phyloP scores from a whole-genome alignment of 1,139 yeast genomes.

The Zygoascus hellenicus region DNA sequence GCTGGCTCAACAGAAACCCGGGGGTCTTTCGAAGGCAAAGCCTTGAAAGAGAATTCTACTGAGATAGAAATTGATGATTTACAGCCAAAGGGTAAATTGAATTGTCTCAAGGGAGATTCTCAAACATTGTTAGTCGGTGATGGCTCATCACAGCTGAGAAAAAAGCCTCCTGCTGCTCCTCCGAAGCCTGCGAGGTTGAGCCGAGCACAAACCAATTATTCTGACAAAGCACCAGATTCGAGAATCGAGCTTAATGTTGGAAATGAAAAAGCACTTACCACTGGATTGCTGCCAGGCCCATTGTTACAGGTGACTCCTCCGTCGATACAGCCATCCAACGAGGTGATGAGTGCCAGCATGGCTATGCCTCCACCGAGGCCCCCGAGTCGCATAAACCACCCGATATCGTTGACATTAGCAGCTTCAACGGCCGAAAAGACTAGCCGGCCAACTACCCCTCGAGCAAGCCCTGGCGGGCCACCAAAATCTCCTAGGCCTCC shows the following conservation, averaged over 20 bases:
- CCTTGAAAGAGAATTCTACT: background rate
- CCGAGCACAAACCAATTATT: background rate
- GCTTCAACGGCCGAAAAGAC: no score
- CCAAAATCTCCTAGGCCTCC: slow-evolving; percentile 16
- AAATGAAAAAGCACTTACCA: no score
- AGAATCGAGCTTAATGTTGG: no score
- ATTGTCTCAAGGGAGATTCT: background rate
- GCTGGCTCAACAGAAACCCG: background rate
- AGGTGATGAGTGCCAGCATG: no score
- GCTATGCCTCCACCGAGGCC: background rate
- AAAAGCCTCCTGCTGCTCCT: slow-evolving; percentile 15
- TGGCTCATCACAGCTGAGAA: background rate
- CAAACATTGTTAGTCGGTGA: background rate
- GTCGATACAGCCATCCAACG: no score
- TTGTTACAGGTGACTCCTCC: no score
- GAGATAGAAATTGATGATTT: background rate
- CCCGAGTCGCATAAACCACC: background rate
- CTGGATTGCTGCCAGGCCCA: no score
- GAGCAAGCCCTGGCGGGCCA: background rate
- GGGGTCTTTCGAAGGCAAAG: background rate
- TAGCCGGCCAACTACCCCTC: no score
- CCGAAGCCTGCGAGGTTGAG: slow-evolving; percentile 15
- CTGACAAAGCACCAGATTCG: no score
- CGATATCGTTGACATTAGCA: background rate
- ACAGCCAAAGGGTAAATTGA: background rate